These are phyloP conservation scores for Haematococcus lacustris DNA, from an alignment of 139 green algal genomes.

Conservation along the genomic window DNA sequence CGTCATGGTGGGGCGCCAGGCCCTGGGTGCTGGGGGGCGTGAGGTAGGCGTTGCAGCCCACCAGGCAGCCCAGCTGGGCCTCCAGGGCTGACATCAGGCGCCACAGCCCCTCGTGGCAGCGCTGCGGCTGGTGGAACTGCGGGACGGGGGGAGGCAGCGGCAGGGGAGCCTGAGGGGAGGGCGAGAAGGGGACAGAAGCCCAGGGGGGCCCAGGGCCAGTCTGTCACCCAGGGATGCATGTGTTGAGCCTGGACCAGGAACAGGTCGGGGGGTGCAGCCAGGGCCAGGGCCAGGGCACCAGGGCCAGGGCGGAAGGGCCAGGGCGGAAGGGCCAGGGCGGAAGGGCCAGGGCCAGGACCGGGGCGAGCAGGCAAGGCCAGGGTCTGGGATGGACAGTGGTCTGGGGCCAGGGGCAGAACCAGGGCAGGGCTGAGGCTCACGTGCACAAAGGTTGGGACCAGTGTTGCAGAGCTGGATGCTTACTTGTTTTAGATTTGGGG, in stretches of 20 bases:
- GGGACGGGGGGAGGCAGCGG: neutral
- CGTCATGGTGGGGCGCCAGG: conserved; percentile 76
- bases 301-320: too few relatives aligned
- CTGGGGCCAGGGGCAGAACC: neutral
- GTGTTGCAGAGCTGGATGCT: neutral
- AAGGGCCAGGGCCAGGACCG: too few relatives aligned
- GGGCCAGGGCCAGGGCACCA: too few relatives aligned
- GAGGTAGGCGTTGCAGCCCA: conserved; percentile 69
- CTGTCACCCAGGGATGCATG: neutral
- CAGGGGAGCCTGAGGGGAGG: too few relatives aligned
- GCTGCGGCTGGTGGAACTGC: conserved; percentile 76
- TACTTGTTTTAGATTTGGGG: neutral
- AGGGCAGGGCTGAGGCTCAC: neutral
- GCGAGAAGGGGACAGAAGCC: neutral
- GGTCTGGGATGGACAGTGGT: too few relatives aligned
- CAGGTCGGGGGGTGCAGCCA: too few relatives aligned
- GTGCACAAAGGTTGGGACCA: neutral
- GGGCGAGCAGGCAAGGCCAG: too few relatives aligned
- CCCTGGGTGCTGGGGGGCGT: conserved; percentile 34
- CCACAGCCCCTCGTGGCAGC: conserved; percentile 43
- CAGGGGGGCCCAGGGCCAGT: neutral
- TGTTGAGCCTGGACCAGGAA: too few relatives aligned
- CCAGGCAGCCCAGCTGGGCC: conserved; percentile 56
- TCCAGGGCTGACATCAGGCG: conserved; percentile 55
- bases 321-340: too few relatives aligned